Evolutionary conservation across 2,329 filamentous ascomycete species (phyloP), one percentile per base, ranked within the genome.

Genomic region (Penicillium brevicompactum): DNA sequence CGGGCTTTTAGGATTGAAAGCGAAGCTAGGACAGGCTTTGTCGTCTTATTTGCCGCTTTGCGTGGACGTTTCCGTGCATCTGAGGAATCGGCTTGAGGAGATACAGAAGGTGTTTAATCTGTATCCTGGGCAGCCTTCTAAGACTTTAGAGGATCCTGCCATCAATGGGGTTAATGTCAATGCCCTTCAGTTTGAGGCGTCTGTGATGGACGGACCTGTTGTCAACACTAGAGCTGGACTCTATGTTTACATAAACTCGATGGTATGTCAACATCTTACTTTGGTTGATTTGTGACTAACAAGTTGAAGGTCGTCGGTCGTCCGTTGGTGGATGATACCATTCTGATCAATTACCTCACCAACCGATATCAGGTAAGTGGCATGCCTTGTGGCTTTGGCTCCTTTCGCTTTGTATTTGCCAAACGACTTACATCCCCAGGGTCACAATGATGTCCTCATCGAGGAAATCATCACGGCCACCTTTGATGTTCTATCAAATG

Each of bases 401-500:
- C 13, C 13, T 2, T 14, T 34, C 31, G 31, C 10, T 14, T 14
- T 34, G 31, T 34, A 4, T 34, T 34, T 14, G 24, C 24, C 24
- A 14, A 34, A 10, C 13, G 4, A 14, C 34, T 37, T 37, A 14
- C 11, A 14, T n/a, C 38, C 16, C 4, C 51, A 92, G 83, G 89
- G 88, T 38, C 89, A 96, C 65, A 82, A 89, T 41, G 89, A 93
- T 71, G 82, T 84, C 11, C 86, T 91, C 43, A 86, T 90, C 0
- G 85, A 91, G 51, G 92, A 97, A 65, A 80, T 97, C 2, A 89
- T 97, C 41, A 83, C 93, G 9, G 91, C 92, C 1, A 87, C 92
- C 0, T 97, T 99, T 67, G 92, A 97, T 65, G 83, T 95, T 5
- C 80, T 99, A 14, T 90, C 92, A 34, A 96, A 96, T 67, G 89